phyloP scores from a whole-genome alignment of 1,139 yeast genomes.

The Kodamaea ohmeri region DNA sequence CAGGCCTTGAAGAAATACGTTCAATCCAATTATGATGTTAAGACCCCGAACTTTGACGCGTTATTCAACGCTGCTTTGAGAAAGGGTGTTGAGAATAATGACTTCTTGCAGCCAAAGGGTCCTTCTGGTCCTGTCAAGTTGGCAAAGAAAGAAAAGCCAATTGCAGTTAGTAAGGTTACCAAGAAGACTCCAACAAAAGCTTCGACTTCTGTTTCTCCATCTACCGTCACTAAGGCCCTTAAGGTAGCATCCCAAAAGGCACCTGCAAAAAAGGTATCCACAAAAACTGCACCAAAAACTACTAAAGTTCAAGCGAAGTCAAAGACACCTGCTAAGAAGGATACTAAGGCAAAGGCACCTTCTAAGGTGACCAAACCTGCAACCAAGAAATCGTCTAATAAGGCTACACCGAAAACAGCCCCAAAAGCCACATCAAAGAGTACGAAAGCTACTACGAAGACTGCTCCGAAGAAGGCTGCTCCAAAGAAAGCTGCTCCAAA shows the following conservation, averaged over 20 bases:
- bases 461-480: constrained; percentile 17
- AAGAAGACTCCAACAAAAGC: constrained; percentile 20
- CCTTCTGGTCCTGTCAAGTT: constrained; percentile 73
- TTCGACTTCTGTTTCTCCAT: constrained; percentile 13
- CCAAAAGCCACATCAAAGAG: too few relatives aligned
- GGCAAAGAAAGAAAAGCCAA: constrained; percentile 43
- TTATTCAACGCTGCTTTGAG: constrained; percentile 76
- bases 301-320: too few relatives aligned
- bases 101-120: constrained; percentile 85
- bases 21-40: constrained; percentile 57
- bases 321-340: constrained; percentile 19
- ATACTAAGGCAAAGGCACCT: constrained; percentile 19
- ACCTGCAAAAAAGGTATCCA: constrained; percentile 19
- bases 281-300: constrained; percentile 6
- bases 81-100: constrained; percentile 77
- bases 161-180: constrained; percentile 19
- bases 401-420: too few relatives aligned
- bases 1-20: constrained; percentile 76
- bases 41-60: constrained; percentile 65
- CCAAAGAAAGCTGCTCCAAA: constrained; percentile 19
- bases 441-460: constrained; percentile 12
- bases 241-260: constrained; percentile 16
- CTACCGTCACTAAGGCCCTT: constrained; percentile 14
- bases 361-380: constrained; percentile 6
- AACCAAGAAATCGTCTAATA: too few relatives aligned